Base-by-base conservation (phyloP, 768 basidiomycete genomes). In the Panus rudis region DNA sequence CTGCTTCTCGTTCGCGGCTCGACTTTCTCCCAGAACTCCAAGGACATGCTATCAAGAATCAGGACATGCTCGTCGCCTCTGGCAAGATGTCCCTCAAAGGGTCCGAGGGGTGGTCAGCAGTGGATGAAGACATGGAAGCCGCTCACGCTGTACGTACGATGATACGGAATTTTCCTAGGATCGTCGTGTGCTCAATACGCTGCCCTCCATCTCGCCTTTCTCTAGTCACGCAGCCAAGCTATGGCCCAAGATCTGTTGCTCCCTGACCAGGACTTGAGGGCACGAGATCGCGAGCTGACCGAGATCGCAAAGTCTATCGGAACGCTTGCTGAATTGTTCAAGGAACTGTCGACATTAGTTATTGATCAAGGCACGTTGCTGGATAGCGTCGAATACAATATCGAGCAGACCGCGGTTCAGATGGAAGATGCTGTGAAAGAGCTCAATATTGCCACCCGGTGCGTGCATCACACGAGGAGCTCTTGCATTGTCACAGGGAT, bases 301-400 rank as follows among this genome's bases (percentile, higher is more conserved):
- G 82, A 92, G 57, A 91, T 99, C 49, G 92, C 94, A 2, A 82
- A 85, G 52, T 92, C 86, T 17, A 99, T 99, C 53, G 78, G 86
- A 31, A 78, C 80, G 33, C 74, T 99, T 22, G 93, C 93, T 1
- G 94, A 94, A 56, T 75, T 99, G 39, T 99, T 99, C 75, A 92
- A 94, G 56, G 96, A 99, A 59, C 72, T 99, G 35, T 87, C 86
- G 12, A 75, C 76, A 26, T 78, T 99, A 43, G 91, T 99, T 46
- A 97, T 98, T 50, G 96, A 98, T 65, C 96, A 99, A 58, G 96
- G 96, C 22, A 97, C 94, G 22, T 76, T 99, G 24, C 73, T 98
- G 43, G 96, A 98, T 64, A 92, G 90, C 27, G 77, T 98, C 43
- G 96, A 99, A 64, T 99, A 91, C 66, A 99, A 99, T 60, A 87